Percentiles rank a stretch among this genome's conserved stretches.
Evolutionary conservation across 1,284 basidiomycete species (phyloP).

Genomic region (Bjerkandera adusta): DNA sequence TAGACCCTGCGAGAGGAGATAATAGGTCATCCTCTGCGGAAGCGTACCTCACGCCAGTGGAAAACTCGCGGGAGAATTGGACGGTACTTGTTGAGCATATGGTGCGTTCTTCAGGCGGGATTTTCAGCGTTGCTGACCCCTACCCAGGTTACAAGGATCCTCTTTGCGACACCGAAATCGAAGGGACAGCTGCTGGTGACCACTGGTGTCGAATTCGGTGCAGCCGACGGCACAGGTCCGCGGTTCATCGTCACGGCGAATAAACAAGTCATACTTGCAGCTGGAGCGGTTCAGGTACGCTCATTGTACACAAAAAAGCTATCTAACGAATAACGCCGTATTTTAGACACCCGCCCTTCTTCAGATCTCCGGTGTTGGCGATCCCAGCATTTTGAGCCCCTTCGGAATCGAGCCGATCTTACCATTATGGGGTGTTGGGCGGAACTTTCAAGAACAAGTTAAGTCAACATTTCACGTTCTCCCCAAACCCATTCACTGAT

Average conservation of each 20-base stretch:
- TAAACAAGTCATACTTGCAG: constrained; percentile 53
- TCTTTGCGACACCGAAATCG: constrained; percentile 35
- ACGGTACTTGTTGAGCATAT: constrained; percentile 33
- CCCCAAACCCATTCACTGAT: not conserved
- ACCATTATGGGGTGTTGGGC: constrained; percentile 39
- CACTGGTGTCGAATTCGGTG: too few species aligned
- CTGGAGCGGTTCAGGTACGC: constrained; percentile 33
- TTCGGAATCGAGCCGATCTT: constrained; percentile 38
- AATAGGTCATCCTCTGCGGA: constrained; percentile 39
- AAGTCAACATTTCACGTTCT: not conserved
- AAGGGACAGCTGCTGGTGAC: too few species aligned
- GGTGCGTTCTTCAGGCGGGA: constrained; percentile 24
- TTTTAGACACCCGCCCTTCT: constrained; percentile 40
- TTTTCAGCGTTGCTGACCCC: not conserved
- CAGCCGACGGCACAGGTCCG: not conserved
- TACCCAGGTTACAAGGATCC: constrained; percentile 44
- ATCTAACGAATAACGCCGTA: too few species aligned
- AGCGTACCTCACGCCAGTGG: constrained; percentile 41
- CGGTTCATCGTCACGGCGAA: constrained; percentile 41
- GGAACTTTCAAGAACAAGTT: constrained; percentile 48
- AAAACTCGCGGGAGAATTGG: constrained; percentile 32
- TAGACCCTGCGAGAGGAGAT: constrained; percentile 18
- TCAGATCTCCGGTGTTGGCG: constrained; percentile 45
- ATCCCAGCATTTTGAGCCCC: constrained; percentile 34
- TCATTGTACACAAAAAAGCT: too few species aligned